These are phyloP conservation scores for Persicaria tinctoria DNA, from an alignment of 148 eudicot species.

Conservation along the genomic window DNA sequence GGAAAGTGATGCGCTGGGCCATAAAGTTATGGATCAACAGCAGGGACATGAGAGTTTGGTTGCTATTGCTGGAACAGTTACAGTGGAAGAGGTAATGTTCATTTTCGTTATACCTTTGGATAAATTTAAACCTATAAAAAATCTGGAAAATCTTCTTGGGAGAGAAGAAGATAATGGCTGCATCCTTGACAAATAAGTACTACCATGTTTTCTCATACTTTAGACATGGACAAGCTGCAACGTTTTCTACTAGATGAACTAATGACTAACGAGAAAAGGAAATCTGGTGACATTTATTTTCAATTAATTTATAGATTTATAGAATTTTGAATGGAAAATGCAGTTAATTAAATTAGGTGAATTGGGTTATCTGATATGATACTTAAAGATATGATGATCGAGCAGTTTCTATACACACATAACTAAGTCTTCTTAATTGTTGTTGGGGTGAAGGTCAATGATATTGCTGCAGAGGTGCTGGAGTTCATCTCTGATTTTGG, in stretches of 20 bases:
- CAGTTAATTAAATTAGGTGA: background rate
- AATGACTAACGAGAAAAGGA: background rate
- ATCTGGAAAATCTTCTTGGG: background rate
- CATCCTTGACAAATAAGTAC: background rate
- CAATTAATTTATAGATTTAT: background rate
- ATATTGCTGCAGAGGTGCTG: conserved; percentile 73
- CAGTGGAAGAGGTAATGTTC: conserved; percentile 80
- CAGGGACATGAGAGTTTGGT: conserved; percentile 95
- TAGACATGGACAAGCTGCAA: conserved; percentile 5
- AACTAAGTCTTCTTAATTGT: background rate
- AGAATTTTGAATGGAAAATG: background rate
- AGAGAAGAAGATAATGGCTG: background rate
- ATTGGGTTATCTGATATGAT: background rate
- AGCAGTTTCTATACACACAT: background rate
- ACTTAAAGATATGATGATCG: background rate
- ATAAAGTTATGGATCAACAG: conserved; percentile 89
- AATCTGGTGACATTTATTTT: background rate
- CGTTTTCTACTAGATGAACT: background rate
- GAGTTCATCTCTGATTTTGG: conserved; percentile 90
- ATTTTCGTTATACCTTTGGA: background rate
- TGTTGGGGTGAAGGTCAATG: conserved; percentile 57
- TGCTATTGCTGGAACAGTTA: conserved; percentile 83
- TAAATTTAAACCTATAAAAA: background rate
- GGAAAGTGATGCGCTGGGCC: conserved; percentile 99
- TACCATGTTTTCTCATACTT: background rate